These are phyloP conservation scores for Dittrichia graveolens DNA, from an alignment of 129 eudicot species.

Conservation along the genomic window DNA sequence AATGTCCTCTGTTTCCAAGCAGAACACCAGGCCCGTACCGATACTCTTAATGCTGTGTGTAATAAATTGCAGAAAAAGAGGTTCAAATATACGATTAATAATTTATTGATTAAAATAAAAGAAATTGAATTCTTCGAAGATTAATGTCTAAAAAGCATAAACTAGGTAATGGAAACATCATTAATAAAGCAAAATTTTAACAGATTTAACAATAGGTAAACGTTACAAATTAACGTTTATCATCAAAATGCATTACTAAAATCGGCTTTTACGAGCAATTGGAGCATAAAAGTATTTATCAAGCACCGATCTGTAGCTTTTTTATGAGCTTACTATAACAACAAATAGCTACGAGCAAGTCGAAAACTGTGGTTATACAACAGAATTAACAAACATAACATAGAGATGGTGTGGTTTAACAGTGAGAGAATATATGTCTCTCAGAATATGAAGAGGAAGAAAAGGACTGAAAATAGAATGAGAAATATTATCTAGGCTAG, in stretches of 20 bases:
- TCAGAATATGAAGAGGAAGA: neutral
- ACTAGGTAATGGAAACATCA: neutral
- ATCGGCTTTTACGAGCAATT: neutral
- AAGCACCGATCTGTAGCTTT: neutral
- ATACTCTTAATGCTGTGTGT: slow-evolving; percentile 38
- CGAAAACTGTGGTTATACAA: neutral
- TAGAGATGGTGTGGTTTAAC: too few species aligned
- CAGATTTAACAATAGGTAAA: too few species aligned
- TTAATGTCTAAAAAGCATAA: neutral
- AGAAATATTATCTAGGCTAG: neutral
- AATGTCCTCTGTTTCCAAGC: slow-evolving; percentile 70
- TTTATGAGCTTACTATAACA: neutral
- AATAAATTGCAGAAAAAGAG: neutral
- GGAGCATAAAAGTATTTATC: neutral
- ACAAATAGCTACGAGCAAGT: neutral
- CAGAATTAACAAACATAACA: neutral
- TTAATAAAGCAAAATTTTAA: too few species aligned
- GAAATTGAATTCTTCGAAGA: neutral
- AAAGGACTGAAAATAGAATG: neutral
- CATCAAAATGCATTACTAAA: neutral
- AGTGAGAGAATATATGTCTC: neutral
- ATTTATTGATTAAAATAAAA: neutral
- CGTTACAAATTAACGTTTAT: too few species aligned
- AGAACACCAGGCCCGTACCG: slow-evolving; percentile 50
- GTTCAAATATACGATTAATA: neutral